Evolutionary conservation across 1,139 yeast genomes (phyloP), one percentile per base, ranked within the genome.

Genomic region (Kurtzmaniella quercitrusa): DNA sequence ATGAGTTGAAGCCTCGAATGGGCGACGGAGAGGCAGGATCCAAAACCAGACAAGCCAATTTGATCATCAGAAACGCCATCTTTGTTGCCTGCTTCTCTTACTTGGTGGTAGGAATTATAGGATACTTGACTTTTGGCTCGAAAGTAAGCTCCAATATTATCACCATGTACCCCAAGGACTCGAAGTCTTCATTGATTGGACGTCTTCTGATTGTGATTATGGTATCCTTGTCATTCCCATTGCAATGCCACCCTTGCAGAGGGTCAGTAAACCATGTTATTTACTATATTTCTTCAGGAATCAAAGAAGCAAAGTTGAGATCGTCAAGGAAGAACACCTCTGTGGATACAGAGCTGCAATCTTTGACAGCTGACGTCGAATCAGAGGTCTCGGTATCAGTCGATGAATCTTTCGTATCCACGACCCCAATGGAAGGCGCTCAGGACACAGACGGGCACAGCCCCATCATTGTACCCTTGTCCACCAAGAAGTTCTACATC

Each of bases 71-170:
- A 23, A 71, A 73, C 44, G 75, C 90, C 2, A 73, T 85, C 12
- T 71, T 89, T 1, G 76, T 82, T 11, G 66, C 78, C 0, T 70
- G 91, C 42, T 78, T 82, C 1, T 66, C 85, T 16, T 85, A 85
- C 57, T 59, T 85, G 37, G 52, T 81, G 5, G 95, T 91, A 31
- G 96, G 97, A 0, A 58, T 89, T 8, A 60, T 83, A 11, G 98
- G 98, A 0, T 93, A 93, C 63, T 68, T 89, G 49, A 84, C 95
- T 1, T 93, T 87, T 65, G 98, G 98, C 12, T 72, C 79, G 54
- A 64, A 74, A 11, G 87, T 90, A 17, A 65, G 74, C 39, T 86
- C 88, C 36, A 84, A 85, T 53, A 81, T 85, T 49, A 79, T 85
- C 49, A 80, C 82, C 40, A 75, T 84, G 76, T 85, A 85, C 57